Percentiles rank a stretch among this genome's conserved stretches.
These are phyloP conservation scores for Solanum chacoense DNA, from an alignment of 305 asterid species.

Conservation along the genomic window DNA sequence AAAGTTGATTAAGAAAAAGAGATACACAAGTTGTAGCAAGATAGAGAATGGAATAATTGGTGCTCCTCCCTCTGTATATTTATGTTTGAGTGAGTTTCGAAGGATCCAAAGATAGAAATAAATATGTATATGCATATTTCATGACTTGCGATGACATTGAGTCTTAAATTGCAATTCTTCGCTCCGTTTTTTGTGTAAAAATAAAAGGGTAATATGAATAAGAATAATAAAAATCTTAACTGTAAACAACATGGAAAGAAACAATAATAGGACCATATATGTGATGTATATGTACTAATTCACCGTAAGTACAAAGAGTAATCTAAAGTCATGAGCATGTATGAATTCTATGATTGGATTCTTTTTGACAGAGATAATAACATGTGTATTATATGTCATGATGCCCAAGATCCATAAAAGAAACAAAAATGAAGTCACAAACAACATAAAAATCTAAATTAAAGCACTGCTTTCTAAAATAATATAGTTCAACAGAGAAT, in stretches of 20 bases:
- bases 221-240: not conserved
- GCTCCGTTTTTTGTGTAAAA: not conserved
- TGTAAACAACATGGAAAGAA: not conserved
- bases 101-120: not conserved
- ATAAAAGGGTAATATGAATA: not conserved
- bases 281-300: not conserved
- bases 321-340: not conserved
- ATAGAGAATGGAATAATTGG: not conserved
- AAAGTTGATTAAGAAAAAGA: not conserved
- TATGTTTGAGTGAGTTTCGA: not conserved
- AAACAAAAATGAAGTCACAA: not conserved
- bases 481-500: not conserved
- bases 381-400: too few species aligned
- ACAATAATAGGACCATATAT: not conserved
- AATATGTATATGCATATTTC: not conserved
- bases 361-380: not conserved
- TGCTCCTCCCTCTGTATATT: not conserved
- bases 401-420: not conserved
- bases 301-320: not conserved
- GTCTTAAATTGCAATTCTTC: not conserved
- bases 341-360: too few species aligned
- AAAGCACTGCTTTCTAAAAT: not conserved
- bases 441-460: too few species aligned
- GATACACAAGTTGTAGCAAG: not conserved
- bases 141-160: too few species aligned